Evolutionary conservation across 345 rosid genomes (phyloP), one percentile per base, ranked within the genome.

Genomic region (Arabidopsis suecica): DNA sequence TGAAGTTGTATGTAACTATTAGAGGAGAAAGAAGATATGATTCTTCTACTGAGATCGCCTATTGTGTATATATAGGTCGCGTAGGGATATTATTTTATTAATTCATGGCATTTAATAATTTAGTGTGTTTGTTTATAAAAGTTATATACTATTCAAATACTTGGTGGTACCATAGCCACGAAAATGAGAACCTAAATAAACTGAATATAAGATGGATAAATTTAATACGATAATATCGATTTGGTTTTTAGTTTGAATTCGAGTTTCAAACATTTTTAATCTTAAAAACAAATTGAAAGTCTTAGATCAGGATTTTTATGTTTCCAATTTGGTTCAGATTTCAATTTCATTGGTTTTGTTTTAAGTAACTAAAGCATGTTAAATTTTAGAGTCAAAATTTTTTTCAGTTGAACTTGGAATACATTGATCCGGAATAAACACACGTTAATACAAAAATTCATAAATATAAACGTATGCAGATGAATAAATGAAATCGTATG

Each of bases 81-180:
- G n/a, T 9, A 22, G 25, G 42, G 57, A 3, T 64, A 14, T 54
- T 42, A 63, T 14, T 33, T 62, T 22, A 14, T 62, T 5, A 40
- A 53, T 56, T 42, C 55, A 30, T 51, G 30, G 40, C 25, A 28
- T 49, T 40, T 41, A 38, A 51, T 32, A 40, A 61, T 61, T 51
- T 6, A 14, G 40, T 57, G 3, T 61, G 38, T 16, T 13, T 53
- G 8, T 62, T 62, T 23, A 40, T 28, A 36, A 38, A 50, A 60
- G 60, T 72, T 38, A n/a, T n/a, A n/a, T n/a, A 28, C 50, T 13
- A 38, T 61, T 23, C 6, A 58, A 47, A 50, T 49, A 32, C 63
- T 53, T 73, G 77, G 55, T 41, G 34, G 55, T 73, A 22, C 30
- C 49, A 30, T 64, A 55, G 65, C 58, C 65, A 74, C 50, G 71